Conservation (phyloP, 345 rosid species). For the Aurinia saxatilis region DNA sequence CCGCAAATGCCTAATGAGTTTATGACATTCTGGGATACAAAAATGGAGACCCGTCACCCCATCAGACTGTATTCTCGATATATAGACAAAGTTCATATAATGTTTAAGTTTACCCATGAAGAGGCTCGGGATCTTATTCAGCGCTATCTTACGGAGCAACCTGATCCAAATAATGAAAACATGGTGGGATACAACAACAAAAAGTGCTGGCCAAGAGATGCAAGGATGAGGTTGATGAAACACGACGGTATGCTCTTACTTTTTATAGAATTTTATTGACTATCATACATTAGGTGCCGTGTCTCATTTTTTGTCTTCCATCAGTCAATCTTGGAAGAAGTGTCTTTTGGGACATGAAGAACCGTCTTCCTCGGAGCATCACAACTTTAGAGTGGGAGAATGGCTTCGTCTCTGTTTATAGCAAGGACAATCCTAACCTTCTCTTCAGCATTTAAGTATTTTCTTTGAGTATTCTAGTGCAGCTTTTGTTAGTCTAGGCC, state of each 20-base stretch:
- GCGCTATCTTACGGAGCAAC: conserved; percentile 87
- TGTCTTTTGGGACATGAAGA: too few relatives aligned
- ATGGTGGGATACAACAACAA: too few relatives aligned
- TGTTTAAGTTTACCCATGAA: conserved; percentile 84
- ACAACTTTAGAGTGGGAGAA: too few relatives aligned
- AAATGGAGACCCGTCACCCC: conserved; percentile 91
- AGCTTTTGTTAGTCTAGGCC: not conserved
- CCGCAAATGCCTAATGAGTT: conserved; percentile 90
- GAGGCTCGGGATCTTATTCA: conserved; percentile 95
- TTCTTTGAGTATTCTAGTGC: not conserved
- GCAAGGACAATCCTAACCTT: too few relatives aligned
- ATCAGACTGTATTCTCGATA: too few relatives aligned
- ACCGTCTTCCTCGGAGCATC: too few relatives aligned
- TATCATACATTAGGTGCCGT: not conserved
- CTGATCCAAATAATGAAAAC: conserved; percentile 94
- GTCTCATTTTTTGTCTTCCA: conserved; percentile 7
- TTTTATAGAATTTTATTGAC: not conserved
- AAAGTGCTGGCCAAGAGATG: conserved; percentile 98
- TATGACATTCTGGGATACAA: conserved; percentile 83
- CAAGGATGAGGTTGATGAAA: too few relatives aligned
- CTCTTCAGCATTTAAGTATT: conserved; percentile 95
- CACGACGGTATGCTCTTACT: conserved; percentile 52
- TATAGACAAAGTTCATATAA: conserved; percentile 76
- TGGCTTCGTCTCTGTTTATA: too few relatives aligned
- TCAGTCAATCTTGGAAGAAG: conserved; percentile 98